Base-by-base conservation (phyloP, 2,329 filamentous ascomycete genomes). In the Coccinonectria pachysandricola region DNA sequence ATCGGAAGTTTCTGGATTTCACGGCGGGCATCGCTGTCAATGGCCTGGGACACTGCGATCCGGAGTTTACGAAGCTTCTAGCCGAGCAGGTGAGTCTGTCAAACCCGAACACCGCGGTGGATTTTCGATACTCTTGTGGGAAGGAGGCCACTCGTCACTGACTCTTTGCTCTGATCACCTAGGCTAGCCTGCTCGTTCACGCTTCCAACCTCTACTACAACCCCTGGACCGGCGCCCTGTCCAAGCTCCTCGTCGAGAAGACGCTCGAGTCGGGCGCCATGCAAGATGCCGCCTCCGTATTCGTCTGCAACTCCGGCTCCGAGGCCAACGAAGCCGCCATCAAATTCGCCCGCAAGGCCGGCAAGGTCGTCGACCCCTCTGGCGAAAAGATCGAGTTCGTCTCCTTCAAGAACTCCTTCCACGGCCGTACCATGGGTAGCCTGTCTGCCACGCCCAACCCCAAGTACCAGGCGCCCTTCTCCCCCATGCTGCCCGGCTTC, bases 301-400 rank as follows among this genome's bases (percentile, higher is more conserved):
- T 98, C 51, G 71, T 98, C 40, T 94, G 85, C 64, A 98, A 98
- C 62, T 95, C 87, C 4, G 91, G 91, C 33, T 84, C 82, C 34
- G 91, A 98, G 60, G 91, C 91, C 50, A 98, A 98, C 56, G 91
- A 98, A 61, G 91, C 88, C 1, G 91, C 88, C 18, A 81, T 98
- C 54, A 98, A 98, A 57, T 96, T 98, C 48, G 82, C 88, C 12
- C 75, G 91, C 44, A 98, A 98, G 59, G 78, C 80, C 12, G 87
- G 86, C 44, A 88, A 88, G 55, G 62, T 74, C 7, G 46, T 77
- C 15, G 79, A 86, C 37, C 74, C 80, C 1, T 73, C 73, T 0
- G 79, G 81, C 24, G 58, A 56, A 12, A 94, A 96, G 62, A 57
- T 73, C 43, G 86, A 95, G 48, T 60, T 98, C 24, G 83, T 96